phyloP scores from a whole-genome alignment of 768 basidiomycete genomes.

The Melanogaster broomeanus region DNA sequence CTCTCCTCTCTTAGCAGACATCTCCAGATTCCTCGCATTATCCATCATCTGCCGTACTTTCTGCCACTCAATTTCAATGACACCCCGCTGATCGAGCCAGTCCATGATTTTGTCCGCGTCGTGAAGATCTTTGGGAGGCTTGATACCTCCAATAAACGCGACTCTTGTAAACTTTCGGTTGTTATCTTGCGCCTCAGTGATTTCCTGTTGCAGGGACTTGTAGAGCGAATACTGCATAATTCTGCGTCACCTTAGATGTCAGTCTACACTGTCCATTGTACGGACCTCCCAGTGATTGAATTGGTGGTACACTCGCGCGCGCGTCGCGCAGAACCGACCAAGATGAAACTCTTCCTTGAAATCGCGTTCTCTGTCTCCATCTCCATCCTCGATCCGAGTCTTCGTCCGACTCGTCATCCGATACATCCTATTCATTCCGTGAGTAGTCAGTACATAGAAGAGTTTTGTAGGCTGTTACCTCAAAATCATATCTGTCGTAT shows the following conservation, averaged over 20 bases:
- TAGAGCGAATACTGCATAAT: constrained; percentile 64
- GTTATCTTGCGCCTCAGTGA: constrained; percentile 51
- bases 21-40: constrained; percentile 63
- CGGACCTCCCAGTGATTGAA: constrained; percentile 86
- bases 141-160: constrained; percentile 51
- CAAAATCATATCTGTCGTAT: constrained; percentile 74
- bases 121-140: constrained; percentile 64
- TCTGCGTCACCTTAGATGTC: constrained; percentile 8
- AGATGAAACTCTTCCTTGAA: constrained; percentile 52
- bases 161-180: constrained; percentile 57
- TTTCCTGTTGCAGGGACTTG: constrained; percentile 54
- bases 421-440: constrained; percentile 16
- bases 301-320: constrained; percentile 67
- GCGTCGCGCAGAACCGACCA: constrained; percentile 77
- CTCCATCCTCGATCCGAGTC: constrained; percentile 27
- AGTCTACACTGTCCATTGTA: constrained; percentile 4
- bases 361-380: constrained; percentile 5
- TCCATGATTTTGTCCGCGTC: constrained; percentile 83
- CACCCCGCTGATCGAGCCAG: constrained; percentile 71
- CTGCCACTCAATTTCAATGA: constrained; percentile 72
- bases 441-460: not conserved
- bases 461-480: constrained; percentile 40
- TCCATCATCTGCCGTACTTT: constrained; percentile 76
- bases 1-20: constrained; percentile 48
- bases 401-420: constrained; percentile 24